A percentile compares a stretch with the other conserved stretches of the same genome.
These are phyloP conservation scores for Juglanconis juglandina DNA, from an alignment of 2,329 filamentous ascomycete genomes.

Conservation along the genomic window DNA sequence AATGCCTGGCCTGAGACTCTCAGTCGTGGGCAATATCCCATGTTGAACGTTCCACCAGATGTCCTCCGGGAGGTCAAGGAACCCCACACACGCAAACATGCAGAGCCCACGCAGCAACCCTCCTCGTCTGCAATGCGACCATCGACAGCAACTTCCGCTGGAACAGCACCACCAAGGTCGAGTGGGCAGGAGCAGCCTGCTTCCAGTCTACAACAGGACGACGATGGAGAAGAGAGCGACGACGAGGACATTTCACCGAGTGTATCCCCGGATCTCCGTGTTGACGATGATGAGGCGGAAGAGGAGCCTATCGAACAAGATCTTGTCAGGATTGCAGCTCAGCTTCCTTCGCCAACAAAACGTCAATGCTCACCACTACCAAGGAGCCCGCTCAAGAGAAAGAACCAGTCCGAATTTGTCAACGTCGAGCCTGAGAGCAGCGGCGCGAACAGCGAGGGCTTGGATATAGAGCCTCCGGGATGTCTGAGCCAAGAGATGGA, in stretches of 20 bases:
- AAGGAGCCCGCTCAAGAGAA: conserved; percentile 1
- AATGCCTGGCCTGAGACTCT: conserved; percentile 35
- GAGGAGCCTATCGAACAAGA: neutral
- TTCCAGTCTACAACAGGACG: neutral
- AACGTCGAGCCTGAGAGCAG: conserved; percentile 25
- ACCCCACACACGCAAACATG: conserved; percentile 18
- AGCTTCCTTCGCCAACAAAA: neutral
- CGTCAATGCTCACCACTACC: neutral
- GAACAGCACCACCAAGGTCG: neutral
- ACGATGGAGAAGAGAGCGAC: neutral
- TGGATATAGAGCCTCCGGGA: conserved; percentile 29
- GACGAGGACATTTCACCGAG: neutral
- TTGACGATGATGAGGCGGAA: neutral
- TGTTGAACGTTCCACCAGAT: conserved; percentile 31
- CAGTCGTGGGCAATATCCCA: conserved; percentile 20
- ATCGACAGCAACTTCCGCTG: neutral
- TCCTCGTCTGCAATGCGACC: conserved; percentile 6
- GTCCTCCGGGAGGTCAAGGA: conserved; percentile 28
- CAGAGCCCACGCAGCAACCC: conserved; percentile 16
- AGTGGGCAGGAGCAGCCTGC: neutral
- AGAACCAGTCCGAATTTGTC: conserved; percentile 4
- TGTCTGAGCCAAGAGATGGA: conserved; percentile 20
- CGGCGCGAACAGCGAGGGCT: conserved; percentile 27
- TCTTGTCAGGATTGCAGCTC: neutral
- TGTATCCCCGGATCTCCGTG: neutral